phyloP scores from a whole-genome alignment of 1,139 yeast genomes.

The Sugiyamaella paludigena region DNA sequence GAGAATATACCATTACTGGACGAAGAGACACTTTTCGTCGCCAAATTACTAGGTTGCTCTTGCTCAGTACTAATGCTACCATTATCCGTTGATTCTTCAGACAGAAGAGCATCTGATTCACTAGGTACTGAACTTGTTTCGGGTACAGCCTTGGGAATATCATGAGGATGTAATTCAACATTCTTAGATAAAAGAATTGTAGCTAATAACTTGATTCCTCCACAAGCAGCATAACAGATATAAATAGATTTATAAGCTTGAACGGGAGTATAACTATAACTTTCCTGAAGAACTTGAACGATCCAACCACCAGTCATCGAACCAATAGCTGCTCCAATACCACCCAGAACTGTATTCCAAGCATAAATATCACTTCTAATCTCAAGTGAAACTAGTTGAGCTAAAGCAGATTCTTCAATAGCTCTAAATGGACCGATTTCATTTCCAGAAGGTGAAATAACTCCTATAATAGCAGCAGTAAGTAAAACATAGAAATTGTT shows the following conservation, averaged over 20 bases:
- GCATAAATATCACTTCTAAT: slow-evolving; percentile 71
- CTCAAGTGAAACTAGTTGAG: slow-evolving; percentile 64
- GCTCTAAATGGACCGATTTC: slow-evolving; percentile 87
- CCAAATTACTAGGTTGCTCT: not conserved
- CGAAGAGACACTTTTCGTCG: not conserved
- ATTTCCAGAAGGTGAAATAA: slow-evolving; percentile 79
- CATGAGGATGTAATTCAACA: slow-evolving; percentile 45
- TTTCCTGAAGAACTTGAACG: slow-evolving; percentile 45
- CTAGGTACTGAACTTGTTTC: slow-evolving; percentile 5
- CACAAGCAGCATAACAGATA: slow-evolving; percentile 52
- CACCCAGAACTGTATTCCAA: slow-evolving; percentile 56
- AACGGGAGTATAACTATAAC: slow-evolving; percentile 37
- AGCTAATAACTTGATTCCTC: slow-evolving; percentile 52
- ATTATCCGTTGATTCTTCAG: not conserved
- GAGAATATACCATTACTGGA: not conserved
- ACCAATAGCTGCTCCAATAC: slow-evolving; percentile 70
- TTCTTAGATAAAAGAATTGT: slow-evolving; percentile 54
- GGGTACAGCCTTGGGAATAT: slow-evolving; percentile 10
- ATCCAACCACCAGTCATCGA: slow-evolving; percentile 58
- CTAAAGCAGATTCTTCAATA: slow-evolving; percentile 74
- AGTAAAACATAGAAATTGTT: slow-evolving; percentile 52
- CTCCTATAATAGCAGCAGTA: slow-evolving; percentile 56
- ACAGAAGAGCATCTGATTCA: slow-evolving; percentile 17
- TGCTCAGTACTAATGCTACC: not conserved
- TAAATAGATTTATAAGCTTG: slow-evolving; percentile 58